Evolutionary conservation across 2,329 filamentous ascomycete species (phyloP).

Genomic region (Madurella fahalii): DNA sequence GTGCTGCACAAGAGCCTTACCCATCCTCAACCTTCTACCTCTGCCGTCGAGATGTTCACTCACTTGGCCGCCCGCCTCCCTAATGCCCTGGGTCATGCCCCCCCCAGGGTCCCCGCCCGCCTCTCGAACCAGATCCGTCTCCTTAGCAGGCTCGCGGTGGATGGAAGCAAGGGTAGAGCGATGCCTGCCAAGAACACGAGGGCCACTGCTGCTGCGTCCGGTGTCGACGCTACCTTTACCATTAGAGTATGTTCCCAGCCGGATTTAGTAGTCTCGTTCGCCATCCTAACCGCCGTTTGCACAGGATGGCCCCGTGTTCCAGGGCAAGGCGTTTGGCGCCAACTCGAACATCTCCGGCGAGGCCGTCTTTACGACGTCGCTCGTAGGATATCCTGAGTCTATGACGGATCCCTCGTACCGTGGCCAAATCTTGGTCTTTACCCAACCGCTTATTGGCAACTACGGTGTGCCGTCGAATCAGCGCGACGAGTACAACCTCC

Average conservation of each 20-base stretch:
- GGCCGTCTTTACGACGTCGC: conserved; percentile 96
- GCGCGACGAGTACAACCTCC: conserved; percentile 81
- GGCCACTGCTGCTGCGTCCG: conserved; percentile 62
- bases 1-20: conserved; percentile 23
- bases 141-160: conserved; percentile 49
- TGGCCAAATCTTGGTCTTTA: conserved; percentile 97
- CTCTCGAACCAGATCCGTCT: conserved; percentile 34
- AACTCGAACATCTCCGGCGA: conserved; percentile 96
- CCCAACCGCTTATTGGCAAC: conserved; percentile 95
- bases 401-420: conserved; percentile 85
- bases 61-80: conserved; percentile 50
- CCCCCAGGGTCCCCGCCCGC: conserved; percentile 35
- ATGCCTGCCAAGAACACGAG: conserved; percentile 57
- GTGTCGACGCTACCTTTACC: conserved; percentile 85
- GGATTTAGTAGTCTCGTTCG: neutral
- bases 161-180: conserved; percentile 65
- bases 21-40: conserved; percentile 21
- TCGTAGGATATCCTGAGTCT: conserved; percentile 96
- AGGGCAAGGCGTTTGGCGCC: conserved; percentile 93
- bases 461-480: conserved; percentile 89
- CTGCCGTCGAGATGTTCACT: conserved; percentile 53
- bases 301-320: conserved; percentile 90
- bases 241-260: conserved; percentile 63
- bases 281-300: conserved; percentile 28
- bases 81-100: conserved; percentile 48